Evolutionary conservation across 2,329 filamentous ascomycete genomes (phyloP).

Genomic region (Herpomyces periplanetae): DNA sequence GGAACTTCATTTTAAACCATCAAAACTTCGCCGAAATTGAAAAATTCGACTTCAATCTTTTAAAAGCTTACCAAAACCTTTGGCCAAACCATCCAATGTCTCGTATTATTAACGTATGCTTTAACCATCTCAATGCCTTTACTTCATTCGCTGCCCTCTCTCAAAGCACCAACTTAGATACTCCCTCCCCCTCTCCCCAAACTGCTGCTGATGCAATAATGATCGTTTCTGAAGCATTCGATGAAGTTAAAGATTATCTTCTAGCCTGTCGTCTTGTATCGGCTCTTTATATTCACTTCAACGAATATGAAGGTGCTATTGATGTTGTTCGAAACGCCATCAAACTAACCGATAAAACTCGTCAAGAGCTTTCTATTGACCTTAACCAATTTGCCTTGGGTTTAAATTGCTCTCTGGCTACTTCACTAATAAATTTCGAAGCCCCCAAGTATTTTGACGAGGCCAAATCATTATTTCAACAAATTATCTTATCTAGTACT

Average conservation of each 20-base stretch:
- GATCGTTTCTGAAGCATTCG: slow-evolving; percentile 9
- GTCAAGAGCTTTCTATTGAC: too few relatives aligned
- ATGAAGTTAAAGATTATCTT: slow-evolving; percentile 18
- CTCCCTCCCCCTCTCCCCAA: too few relatives aligned
- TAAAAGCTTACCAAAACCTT: slow-evolving; percentile 38
- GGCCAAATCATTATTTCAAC: slow-evolving; percentile 49
- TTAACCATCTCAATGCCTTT: too few relatives aligned
- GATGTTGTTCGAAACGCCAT: slow-evolving; percentile 40
- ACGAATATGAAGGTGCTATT: slow-evolving; percentile 45
- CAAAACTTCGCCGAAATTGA: slow-evolving; percentile 30
- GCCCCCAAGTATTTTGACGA: slow-evolving; percentile 60
- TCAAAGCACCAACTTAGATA: too few relatives aligned
- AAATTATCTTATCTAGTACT: slow-evolving; percentile 31
- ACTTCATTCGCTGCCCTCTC: too few relatives aligned
- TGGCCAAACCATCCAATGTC: slow-evolving; percentile 59
- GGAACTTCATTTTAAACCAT: slow-evolving; percentile 72
- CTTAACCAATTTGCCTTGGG: slow-evolving; percentile 20
- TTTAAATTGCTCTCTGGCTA: slow-evolving; percentile 35
- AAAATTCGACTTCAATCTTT: slow-evolving; percentile 36
- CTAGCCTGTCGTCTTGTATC: slow-evolving; percentile 48
- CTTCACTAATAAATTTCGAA: slow-evolving; percentile 61
- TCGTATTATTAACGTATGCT: too few relatives aligned
- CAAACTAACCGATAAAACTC: slow-evolving; percentile 16
- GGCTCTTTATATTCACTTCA: slow-evolving; percentile 43
- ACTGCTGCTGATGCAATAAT: slow-evolving; percentile 1